Evolutionary conservation across 2,329 filamentous ascomycete species (phyloP).

Genomic region (Penicillium hesseltinei): DNA sequence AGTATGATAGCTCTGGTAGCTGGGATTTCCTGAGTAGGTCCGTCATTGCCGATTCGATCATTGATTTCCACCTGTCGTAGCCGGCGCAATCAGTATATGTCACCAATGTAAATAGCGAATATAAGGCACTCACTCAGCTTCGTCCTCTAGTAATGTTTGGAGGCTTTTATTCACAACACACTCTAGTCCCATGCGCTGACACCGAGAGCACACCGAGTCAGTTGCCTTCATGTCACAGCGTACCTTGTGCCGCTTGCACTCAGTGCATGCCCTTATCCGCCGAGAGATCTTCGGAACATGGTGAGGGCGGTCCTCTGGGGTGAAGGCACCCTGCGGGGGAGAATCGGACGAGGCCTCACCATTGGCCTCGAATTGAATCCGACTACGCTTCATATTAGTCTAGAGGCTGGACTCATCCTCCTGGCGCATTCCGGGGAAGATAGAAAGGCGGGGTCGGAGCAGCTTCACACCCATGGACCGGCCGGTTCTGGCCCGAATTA

Average conservation of each 20-base stretch:
- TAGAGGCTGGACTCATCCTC: slow-evolving; percentile 21
- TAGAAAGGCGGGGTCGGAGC: slow-evolving; percentile 20
- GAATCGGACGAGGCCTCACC: slow-evolving; percentile 37
- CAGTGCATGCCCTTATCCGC: slow-evolving; percentile 51
- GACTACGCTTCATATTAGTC: slow-evolving; percentile 39
- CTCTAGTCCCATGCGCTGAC: slow-evolving; percentile 49
- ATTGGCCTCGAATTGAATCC: slow-evolving; percentile 39
- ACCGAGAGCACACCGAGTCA: slow-evolving; percentile 51
- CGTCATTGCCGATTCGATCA: slow-evolving; percentile 40
- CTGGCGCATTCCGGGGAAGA: slow-evolving; percentile 22
- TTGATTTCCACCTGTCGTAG: slow-evolving; percentile 36
- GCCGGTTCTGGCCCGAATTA: slow-evolving; percentile 19
- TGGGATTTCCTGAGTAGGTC: slow-evolving; percentile 39
- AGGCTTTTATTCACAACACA: slow-evolving; percentile 55
- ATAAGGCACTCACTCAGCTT: slow-evolving; percentile 42
- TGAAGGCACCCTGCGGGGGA: slow-evolving; percentile 29
- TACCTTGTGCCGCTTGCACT: slow-evolving; percentile 56
- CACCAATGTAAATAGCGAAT: slow-evolving; percentile 7
- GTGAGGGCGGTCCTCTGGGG: slow-evolving; percentile 31
- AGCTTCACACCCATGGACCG: slow-evolving; percentile 1
- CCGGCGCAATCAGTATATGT: slow-evolving; percentile 12
- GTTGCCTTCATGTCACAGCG: slow-evolving; percentile 54
- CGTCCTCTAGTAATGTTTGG: slow-evolving; percentile 50
- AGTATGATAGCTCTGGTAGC: slow-evolving; percentile 40
- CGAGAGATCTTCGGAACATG: slow-evolving; percentile 45